Base-by-base conservation (phyloP, 345 rosid species). In the Mercurialis annua region DNA sequence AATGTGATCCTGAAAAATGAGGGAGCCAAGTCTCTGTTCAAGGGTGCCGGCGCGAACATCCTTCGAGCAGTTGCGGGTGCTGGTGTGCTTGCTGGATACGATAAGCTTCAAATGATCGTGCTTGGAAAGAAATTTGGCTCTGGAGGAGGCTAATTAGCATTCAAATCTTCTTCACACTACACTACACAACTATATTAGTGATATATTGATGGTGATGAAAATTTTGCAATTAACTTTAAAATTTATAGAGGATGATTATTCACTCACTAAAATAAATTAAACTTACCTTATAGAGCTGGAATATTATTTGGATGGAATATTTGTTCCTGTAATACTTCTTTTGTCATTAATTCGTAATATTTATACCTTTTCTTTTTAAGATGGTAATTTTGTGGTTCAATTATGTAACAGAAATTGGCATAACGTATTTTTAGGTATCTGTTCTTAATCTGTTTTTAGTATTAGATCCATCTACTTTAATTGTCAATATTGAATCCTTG, bases 41-140 rank as follows among this genome's bases (percentile, higher is more conserved):
- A 75, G 55, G 79, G 75, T 60, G 79, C 75, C 11, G 79, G 79
- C 18, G 79, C 79, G 3, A 75, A 75, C 66, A 75, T 75, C 49
- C 79, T 75, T 16, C 67, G 79, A 20, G 79, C 79, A 10, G 27
- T 74, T 18, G 78, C 78, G n/a, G 78, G 78, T 29, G 78, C 78
- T 24, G 78, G 78, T 57, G 74, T 74, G 46, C 74, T 74, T 43
- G 73, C 78, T 2, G 78, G 78, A 40, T 74, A 74, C 27, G 78
- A 74, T 67, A 74, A 74, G 67, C 74, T 74, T 56, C 74, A 74
- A 74, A 11, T 74, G 78, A 69, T 74, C 46, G 57, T 74, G 7
- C n/a, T 74, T 1, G 78, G 78, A 33, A 74, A 74, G 78, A 74
- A 74, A 63, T 74, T 64, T 26, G 78, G 74, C 38, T 74, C 78